Conservation (phyloP, 768 basidiomycete genomes). For the Boletus tomentosulus region DNA sequence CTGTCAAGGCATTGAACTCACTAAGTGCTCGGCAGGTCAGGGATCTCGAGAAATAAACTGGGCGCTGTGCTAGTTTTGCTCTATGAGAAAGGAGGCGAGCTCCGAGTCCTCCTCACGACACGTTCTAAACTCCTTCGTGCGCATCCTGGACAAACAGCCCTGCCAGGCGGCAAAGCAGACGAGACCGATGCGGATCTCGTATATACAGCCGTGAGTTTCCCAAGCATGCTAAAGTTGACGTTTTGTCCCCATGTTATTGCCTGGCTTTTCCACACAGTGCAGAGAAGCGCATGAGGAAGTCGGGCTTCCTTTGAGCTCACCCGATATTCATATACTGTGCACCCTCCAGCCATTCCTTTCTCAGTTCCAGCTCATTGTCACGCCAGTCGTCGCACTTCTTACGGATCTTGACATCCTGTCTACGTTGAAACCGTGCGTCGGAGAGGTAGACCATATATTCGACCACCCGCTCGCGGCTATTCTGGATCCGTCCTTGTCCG, state of each 20-base stretch:
- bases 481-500: slow-evolving; percentile 51
- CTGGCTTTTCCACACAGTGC: slow-evolving; percentile 39
- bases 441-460: slow-evolving; percentile 79
- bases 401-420: slow-evolving; percentile 48
- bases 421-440: slow-evolving; percentile 49
- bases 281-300: slow-evolving; percentile 89
- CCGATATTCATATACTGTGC: slow-evolving; percentile 56
- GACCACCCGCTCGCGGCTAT: slow-evolving; percentile 72
- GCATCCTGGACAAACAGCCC: slow-evolving; percentile 77
- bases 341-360: slow-evolving; percentile 66
- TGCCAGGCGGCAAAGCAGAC: slow-evolving; percentile 81
- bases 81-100: slow-evolving; percentile 61
- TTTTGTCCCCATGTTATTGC: too few relatives aligned
- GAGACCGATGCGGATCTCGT: slow-evolving; percentile 57
- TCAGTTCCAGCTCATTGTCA: slow-evolving; percentile 64
- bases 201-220: slow-evolving; percentile 66
- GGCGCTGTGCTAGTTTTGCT: slow-evolving; percentile 79
- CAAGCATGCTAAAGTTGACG: neutral
- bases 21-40: slow-evolving; percentile 23
- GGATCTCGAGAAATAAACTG: slow-evolving; percentile 40
- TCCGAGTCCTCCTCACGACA: slow-evolving; percentile 82
- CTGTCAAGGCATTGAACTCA: neutral
- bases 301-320: slow-evolving; percentile 53
- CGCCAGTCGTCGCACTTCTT: slow-evolving; percentile 72
- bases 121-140: slow-evolving; percentile 71